Evolutionary conservation across 257 asterid species (phyloP), one percentile per base, ranked within the genome.

Genomic region (Nemophila menziesii): DNA sequence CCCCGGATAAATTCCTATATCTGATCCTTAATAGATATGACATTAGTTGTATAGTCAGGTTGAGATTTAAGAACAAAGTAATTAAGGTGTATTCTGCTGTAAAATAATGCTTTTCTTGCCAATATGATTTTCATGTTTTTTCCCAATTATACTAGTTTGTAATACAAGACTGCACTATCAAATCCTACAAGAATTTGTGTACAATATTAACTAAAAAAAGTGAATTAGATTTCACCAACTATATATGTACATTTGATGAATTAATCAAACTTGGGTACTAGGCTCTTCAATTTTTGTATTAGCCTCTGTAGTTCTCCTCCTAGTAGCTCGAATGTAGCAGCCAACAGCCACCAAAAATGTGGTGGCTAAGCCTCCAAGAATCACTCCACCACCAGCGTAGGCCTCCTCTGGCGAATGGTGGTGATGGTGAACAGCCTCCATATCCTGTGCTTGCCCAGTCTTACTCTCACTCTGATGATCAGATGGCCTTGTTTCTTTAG

Each of bases 281-380:
- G 44, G 55, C n/a, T 5, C 54, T 13, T 22, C 48, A 18, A 1
- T 36, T 51, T 41, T 41, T 13, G 18, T 24, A 41, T 24, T 17
- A 17, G 1, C 20, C 5, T 2, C 46, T 41, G 26, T 11, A 2
- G 0, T 19, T 18, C 64, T 70, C 33, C 82, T 71, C 49, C 74
- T 48, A 11, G 92, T 79, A 2, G 66, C 92, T 26, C 94, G 70
- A n/a, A 82, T 71, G 22, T 79, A 82, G 49, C 80, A 76, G 39
- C 54, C 54, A 46, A 79, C 53, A 21, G 84, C 77, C 57, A 54
- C 69, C 47, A 75, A 43, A 20, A 82, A 79, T 18, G 69, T 39
- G 37, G 61, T 44, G 23, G 57, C 72, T 48, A 64, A 29, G 11
- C 72, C 66, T 6, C 66, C 63, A 39, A 64, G 56, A 42, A 69